Evolutionary conservation across 805 yeast genomes (phyloP).

Genomic region (Hanseniaspora hatyaiensis): DNA sequence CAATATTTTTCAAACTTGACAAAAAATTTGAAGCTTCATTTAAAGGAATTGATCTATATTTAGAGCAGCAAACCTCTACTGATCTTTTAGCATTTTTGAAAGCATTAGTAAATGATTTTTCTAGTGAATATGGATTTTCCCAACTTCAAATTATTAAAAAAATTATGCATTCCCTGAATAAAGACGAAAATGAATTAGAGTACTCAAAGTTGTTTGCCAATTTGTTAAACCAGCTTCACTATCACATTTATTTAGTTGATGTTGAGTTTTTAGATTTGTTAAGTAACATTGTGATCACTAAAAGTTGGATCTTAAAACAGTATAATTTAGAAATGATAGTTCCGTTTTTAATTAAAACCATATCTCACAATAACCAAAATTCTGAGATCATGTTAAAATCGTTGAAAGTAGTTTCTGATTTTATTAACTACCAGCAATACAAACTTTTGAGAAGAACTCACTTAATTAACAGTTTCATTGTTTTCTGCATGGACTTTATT

Average conservation of each 20-base stretch:
- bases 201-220: slow-evolving; percentile 3
- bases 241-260: not conserved
- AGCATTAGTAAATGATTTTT: too few species aligned
- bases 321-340: slow-evolving; percentile 50
- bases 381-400: slow-evolving; percentile 18
- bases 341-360: slow-evolving; percentile 30
- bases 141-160: not conserved
- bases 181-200: not conserved
- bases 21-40: not conserved
- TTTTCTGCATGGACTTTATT: slow-evolving; percentile 38
- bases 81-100: too few species aligned
- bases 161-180: not conserved
- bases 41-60: too few species aligned
- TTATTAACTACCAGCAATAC: slow-evolving; percentile 56
- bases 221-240: not conserved
- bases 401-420: slow-evolving; percentile 38
- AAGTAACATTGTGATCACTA: slow-evolving; percentile 24
- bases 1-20: slow-evolving; percentile 1
- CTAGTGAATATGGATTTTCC: not conserved
- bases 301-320: slow-evolving; percentile 52
- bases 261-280: slow-evolving; percentile 1
- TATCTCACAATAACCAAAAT: slow-evolving; percentile 12
- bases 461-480: slow-evolving; percentile 40
- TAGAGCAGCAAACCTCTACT: too few species aligned
- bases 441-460: slow-evolving; percentile 66